Conservation (phyloP, 1,284 basidiomycete genomes). For the Rhodotorula sp. region DNA sequence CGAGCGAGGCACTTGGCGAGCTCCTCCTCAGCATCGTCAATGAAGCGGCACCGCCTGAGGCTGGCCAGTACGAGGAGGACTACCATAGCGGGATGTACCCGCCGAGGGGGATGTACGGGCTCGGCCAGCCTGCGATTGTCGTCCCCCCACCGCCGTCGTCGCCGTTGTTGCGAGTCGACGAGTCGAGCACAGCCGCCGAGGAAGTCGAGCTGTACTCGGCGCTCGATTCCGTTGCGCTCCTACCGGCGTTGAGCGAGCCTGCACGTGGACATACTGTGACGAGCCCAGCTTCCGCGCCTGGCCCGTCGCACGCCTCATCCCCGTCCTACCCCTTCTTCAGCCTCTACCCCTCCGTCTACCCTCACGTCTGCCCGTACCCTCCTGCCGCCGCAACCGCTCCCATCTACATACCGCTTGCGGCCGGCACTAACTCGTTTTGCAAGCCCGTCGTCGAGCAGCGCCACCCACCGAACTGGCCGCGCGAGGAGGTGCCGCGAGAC, state of each 20-base stretch:
- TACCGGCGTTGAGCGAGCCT: no score
- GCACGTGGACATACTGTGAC: no score
- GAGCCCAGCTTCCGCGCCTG: background rate
- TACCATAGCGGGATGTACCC: conserved; percentile 2
- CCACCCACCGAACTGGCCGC: background rate
- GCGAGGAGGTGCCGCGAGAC: background rate
- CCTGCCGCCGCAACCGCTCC: background rate
- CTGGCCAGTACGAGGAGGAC: background rate
- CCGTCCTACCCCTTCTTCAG: conserved; percentile 2
- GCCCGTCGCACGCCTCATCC: background rate
- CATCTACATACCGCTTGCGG: no score
- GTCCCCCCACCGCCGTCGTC: background rate
- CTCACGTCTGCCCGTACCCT: conserved; percentile 2
- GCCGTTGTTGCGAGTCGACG: no score
- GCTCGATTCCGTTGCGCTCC: no score
- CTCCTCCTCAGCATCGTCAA: background rate
- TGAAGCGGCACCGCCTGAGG: background rate
- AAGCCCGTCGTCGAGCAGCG: background rate
- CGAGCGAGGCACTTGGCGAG: background rate
- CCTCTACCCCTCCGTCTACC: conserved; percentile 21
- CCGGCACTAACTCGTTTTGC: no score
- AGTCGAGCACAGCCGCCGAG: background rate
- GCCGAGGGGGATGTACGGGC: conserved; percentile 1
- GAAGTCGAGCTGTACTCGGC: no score
- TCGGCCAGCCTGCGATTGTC: background rate